Percentiles rank a stretch among this genome's conserved stretches.
These are phyloP conservation scores for Pestalotiopsis sp. DNA, from an alignment of 2,329 filamentous ascomycete genomes.

Conservation along the genomic window DNA sequence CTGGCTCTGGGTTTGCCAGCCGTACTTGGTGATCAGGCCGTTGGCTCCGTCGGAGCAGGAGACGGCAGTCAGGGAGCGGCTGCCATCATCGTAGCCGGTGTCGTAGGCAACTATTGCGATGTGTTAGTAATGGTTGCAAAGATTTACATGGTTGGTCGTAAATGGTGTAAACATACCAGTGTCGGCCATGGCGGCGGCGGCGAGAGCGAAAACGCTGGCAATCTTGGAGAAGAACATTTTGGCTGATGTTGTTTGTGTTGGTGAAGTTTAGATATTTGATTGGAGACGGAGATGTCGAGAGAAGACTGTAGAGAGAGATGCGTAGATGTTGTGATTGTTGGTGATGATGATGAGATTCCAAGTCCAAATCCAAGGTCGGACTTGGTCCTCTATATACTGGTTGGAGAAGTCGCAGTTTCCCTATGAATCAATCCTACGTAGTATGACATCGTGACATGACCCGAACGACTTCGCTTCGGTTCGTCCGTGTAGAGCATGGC, in stretches of 20 bases:
- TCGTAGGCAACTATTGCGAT: constrained; percentile 67
- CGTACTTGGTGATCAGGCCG: constrained; percentile 64
- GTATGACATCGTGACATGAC: constrained; percentile 11
- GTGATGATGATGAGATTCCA: neutral
- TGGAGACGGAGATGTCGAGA: neutral
- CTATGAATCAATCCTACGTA: constrained; percentile 5
- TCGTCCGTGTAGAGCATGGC: neutral
- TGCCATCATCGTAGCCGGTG: constrained; percentile 65
- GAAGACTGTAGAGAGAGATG: neutral
- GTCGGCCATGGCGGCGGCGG: constrained; percentile 26
- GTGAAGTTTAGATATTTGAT: neutral
- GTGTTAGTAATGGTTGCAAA: constrained; percentile 17
- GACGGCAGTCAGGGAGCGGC: constrained; percentile 56
- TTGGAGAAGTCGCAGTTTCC: neutral
- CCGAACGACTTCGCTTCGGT: neutral
- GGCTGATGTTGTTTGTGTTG: constrained; percentile 6
- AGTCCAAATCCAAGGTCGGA: neutral
- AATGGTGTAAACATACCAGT: constrained; percentile 19
- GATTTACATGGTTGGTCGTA: neutral
- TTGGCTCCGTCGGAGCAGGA: constrained; percentile 70
- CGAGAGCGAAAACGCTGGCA: constrained; percentile 27
- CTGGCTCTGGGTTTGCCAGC: constrained; percentile 56
- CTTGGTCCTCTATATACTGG: constrained; percentile 1
- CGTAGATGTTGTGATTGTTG: neutral
- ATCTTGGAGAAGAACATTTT: constrained; percentile 33